Evolutionary conservation across 805 yeast species (phyloP).

Genomic region (Pichia membranifaciens): DNA sequence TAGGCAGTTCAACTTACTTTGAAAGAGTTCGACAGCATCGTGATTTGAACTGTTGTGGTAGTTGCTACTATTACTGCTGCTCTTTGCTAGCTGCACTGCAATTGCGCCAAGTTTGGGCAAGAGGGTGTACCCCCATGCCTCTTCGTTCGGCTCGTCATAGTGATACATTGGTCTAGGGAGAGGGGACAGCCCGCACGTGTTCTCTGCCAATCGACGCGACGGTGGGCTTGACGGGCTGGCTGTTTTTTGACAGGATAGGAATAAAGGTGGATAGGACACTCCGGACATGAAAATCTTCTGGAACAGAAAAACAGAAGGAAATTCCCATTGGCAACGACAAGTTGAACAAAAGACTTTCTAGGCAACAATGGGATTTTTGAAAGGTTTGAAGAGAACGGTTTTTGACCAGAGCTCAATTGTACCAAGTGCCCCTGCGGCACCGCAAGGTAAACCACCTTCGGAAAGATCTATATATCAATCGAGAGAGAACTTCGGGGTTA

Average conservation of each 20-base stretch:
- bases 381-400: constrained; percentile 10
- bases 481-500: constrained; percentile 73
- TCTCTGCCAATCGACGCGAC: background rate
- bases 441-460: constrained; percentile 32
- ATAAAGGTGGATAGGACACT: too few species aligned
- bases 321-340: background rate
- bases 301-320: too few species aligned
- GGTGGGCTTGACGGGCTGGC: too few species aligned
- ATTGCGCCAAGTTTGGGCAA: too few species aligned
- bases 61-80: background rate
- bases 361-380: constrained; percentile 9
- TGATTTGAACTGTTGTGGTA: background rate
- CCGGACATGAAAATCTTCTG: too few species aligned
- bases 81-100: too few species aligned
- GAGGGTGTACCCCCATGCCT: too few species aligned
- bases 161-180: background rate
- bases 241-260: too few species aligned
- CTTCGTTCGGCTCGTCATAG: too few species aligned
- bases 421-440: constrained; percentile 28
- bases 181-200: background rate
- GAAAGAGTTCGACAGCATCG: background rate
- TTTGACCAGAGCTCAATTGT: background rate
- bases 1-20: background rate
- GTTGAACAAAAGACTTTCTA: too few species aligned
- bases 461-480: constrained; percentile 48